Base-by-base conservation (phyloP, 1,284 basidiomycete species). In the Austropuccinia psidii region DNA sequence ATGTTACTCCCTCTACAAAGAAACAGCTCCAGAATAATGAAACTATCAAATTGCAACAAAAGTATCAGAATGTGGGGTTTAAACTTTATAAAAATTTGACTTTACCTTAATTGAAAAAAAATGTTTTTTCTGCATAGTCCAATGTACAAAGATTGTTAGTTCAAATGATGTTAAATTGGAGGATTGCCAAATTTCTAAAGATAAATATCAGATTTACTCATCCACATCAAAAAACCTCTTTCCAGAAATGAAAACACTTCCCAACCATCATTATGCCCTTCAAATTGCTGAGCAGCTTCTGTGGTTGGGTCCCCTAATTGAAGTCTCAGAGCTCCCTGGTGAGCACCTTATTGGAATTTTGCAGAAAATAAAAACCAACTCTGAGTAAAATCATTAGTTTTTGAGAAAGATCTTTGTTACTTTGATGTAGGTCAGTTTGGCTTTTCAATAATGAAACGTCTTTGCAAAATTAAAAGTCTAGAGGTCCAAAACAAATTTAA, bases 261-360 rank as follows among this genome's bases (percentile, higher is more conserved):
- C 68, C 15, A 76, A 76, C 60, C 75, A 75, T 57, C 75, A 76
- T 45, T 76, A 72, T 43, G 67, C 64, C 13, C 49, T 65, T 7
- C 75, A 76, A 33, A 72, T 75, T 29, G 33, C 75, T 13, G 21
- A 39, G 17, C 75, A 75, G 61, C 21, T 72, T n/a, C 4, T 6
- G 45, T 73, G 66, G 74, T 76, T 74, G 75, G 75, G 75, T n/a
- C 68, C 75, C 0, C 54, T 76, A 1, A 65, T 76, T 41, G 54
- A 35, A 8, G 54, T 76, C 19, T 76, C 74, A 21, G 60, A 75
- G 52, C 75, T 75, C 41, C 52, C 73, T 13, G 72, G 72, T 2
- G 61, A 75, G 41, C 43, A 52, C 33, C 24, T 74, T 19, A 65
- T 74, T 52, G 75, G 75, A 9, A 24, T 67, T 15, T 54, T 76